Evolutionary conservation across 805 yeast species (phyloP), one percentile per base, ranked within the genome.

Genomic region (Suhomyces xylopsoci): DNA sequence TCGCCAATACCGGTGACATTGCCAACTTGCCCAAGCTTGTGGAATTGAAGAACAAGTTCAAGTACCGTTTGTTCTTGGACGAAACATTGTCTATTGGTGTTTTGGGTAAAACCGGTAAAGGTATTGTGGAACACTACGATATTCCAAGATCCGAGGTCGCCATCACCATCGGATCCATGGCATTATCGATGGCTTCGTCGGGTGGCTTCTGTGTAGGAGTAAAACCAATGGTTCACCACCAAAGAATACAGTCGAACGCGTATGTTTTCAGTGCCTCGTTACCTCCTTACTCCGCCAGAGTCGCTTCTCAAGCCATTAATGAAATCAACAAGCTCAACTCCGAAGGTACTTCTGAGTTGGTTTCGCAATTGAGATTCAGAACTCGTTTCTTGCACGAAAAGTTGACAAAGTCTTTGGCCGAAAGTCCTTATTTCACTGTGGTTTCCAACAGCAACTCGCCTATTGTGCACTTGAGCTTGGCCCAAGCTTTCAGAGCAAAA

Each of bases 131-230:
- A 70, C 84, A 81, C 64, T 87, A 67, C 58, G 80, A 77, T 45
- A 75, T 92, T 59, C 81, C 84, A 52, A 83, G 97, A 58, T 67
- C 78, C 5, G 88, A 87, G 47, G 77, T 94, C 55, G 94, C 93
- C 60, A 84, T 94, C 56, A 89, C 96, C 8, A 80, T 90, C 49
- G 97, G 97, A 24, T 83, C 96, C 1, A 70, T 94, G 78, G 94
- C 97, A 14, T 79, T 80, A 45, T 78, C 96, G 0, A 78, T 93
- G 58, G 93, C 90, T 7, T 79, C 94, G 1, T 84, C 93, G 48
- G 99, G 99, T 58, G 98, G 97, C 0, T 93, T 90, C 73, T 94
- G 96, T 65, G 88, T 89, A 26, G 99, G 98, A 53, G 86, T 82
- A 42, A 69, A 74, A 24, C 86, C 86, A 51, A 90, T 94, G 90